phyloP scores from a whole-genome alignment of 2,329 filamentous ascomycete genomes.

The Monilinia laxa region DNA sequence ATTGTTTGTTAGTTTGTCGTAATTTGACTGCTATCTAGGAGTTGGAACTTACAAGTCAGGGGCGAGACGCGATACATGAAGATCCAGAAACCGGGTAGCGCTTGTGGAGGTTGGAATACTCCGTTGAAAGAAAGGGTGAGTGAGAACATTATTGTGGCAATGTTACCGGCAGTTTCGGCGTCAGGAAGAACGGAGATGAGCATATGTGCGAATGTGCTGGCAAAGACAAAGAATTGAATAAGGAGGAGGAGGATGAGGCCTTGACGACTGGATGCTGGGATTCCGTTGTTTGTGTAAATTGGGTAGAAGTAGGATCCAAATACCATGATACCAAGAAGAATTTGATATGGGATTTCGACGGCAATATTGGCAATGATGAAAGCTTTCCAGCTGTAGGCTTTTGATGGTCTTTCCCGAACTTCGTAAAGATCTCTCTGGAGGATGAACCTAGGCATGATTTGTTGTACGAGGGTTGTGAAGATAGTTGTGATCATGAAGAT shows the following conservation, averaged over 20 bases:
- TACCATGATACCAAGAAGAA: conserved; percentile 70
- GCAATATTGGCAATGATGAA: conserved; percentile 53
- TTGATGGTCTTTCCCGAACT: conserved; percentile 41
- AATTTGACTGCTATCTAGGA: background rate
- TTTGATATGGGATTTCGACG: conserved; percentile 84
- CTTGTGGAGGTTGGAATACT: conserved; percentile 65
- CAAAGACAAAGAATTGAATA: conserved; percentile 74
- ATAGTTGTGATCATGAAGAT: conserved; percentile 72
- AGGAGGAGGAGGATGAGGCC: conserved; percentile 75
- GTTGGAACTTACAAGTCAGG: conserved; percentile 38
- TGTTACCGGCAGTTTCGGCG: conserved; percentile 73
- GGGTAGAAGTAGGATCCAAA: conserved; percentile 82
- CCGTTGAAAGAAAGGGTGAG: conserved; percentile 73
- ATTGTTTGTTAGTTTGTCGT: conserved; percentile 35
- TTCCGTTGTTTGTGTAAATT: conserved; percentile 63
- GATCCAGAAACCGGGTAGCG: conserved; percentile 75
- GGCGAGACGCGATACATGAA: conserved; percentile 78
- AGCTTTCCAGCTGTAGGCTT: conserved; percentile 42
- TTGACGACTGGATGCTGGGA: conserved; percentile 35
- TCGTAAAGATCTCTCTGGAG: conserved; percentile 69
- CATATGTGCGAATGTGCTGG: conserved; percentile 80
- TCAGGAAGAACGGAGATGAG: conserved; percentile 74
- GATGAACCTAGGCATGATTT: conserved; percentile 70
- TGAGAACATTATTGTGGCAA: conserved; percentile 74
- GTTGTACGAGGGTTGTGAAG: conserved; percentile 64